Conservation (phyloP, 2,329 filamentous ascomycete genomes). For the Colletotrichum tropicicola region DNA sequence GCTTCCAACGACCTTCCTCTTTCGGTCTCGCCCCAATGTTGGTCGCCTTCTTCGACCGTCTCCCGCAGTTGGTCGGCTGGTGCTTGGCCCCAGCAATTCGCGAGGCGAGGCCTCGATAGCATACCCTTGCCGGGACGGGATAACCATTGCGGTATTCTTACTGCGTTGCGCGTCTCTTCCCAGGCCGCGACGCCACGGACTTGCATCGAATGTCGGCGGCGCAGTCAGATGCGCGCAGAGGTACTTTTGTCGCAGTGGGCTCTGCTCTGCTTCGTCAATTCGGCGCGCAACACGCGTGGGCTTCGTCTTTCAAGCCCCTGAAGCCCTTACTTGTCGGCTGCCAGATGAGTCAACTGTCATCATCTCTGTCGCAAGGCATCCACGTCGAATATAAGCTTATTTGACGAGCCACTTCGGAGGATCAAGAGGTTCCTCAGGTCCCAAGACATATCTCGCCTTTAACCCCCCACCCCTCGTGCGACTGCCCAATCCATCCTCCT, state of each 20-base stretch:
- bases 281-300: neutral
- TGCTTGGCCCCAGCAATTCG: neutral
- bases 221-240: neutral
- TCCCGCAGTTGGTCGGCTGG: neutral
- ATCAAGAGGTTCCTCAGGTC: neutral
- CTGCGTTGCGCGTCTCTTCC: neutral
- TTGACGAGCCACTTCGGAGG: neutral
- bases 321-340: neutral
- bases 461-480: neutral
- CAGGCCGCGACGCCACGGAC: neutral
- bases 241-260: neutral
- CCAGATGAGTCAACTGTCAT: neutral
- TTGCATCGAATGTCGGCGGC: neutral
- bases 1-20: constrained; percentile 9
- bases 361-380: neutral
- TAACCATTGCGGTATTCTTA: neutral
- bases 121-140: neutral
- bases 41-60: neutral
- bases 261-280: neutral
- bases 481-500: too few relatives aligned
- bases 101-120: neutral
- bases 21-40: neutral
- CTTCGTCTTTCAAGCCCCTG: neutral
- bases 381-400: neutral
- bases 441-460: neutral